phyloP scores from a whole-genome alignment of 2,329 filamentous ascomycete species.

The Fusarium nematophilum region DNA sequence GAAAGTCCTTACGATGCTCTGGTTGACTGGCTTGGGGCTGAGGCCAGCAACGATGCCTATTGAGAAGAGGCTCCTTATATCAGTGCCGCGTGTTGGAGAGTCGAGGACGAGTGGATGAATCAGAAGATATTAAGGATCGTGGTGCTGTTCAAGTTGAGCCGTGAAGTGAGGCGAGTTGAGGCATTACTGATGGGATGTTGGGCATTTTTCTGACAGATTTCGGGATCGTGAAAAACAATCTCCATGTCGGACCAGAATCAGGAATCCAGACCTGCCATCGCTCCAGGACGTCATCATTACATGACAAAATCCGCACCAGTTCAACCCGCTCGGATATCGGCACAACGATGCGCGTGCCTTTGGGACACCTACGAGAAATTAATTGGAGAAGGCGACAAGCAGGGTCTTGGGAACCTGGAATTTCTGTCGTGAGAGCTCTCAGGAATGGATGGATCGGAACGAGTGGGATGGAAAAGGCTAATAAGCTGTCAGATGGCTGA shows the following conservation, averaged over 20 bases:
- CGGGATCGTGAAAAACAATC: neutral
- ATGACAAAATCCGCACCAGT: too few relatives aligned
- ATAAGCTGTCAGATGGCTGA: neutral
- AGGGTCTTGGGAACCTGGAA: conserved; percentile 23
- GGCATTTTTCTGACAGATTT: neutral
- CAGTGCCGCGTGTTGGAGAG: conserved; percentile 32
- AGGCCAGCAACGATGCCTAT: conserved; percentile 19
- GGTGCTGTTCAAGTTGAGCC: neutral
- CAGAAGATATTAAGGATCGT: conserved; percentile 24
- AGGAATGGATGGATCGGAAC: conserved; percentile 23
- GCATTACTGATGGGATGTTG: neutral
- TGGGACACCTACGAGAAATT: too few relatives aligned
- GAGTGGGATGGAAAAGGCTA: neutral
- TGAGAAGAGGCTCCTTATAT: conserved; percentile 27
- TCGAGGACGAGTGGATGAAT: conserved; percentile 37
- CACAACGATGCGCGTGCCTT: conserved; percentile 14
- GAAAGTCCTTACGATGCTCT: conserved; percentile 6
- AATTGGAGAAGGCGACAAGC: conserved; percentile 2
- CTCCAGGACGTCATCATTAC: conserved; percentile 33
- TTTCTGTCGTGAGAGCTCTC: neutral
- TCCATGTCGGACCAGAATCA: conserved; percentile 7
- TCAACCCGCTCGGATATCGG: too few relatives aligned
- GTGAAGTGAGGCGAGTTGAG: neutral
- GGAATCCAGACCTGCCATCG: conserved; percentile 3
- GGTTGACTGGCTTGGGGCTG: neutral